phyloP scores from a whole-genome alignment of 2,329 filamentous ascomycete species.

The Metarhizium album region DNA sequence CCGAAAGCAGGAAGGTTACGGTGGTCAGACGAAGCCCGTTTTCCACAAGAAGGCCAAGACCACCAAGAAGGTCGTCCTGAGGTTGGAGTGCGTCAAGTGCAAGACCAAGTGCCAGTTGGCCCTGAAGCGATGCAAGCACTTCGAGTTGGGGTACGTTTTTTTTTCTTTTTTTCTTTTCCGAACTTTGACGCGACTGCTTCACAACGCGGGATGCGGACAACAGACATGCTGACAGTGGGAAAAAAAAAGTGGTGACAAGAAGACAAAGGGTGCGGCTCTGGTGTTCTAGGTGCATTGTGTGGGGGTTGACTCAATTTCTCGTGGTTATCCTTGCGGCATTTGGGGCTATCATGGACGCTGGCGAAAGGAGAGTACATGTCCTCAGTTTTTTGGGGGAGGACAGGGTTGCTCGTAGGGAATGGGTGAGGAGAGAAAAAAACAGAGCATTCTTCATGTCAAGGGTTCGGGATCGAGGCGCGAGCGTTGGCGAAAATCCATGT shows the following conservation, averaged over 20 bases:
- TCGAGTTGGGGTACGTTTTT: constrained; percentile 84
- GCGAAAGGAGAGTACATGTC: constrained; percentile 35
- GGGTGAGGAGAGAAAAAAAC: constrained; percentile 21
- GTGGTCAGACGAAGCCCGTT: constrained; percentile 99
- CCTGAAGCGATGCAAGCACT: constrained; percentile 99
- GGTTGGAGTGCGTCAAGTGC: constrained; percentile 94
- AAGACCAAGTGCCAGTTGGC: constrained; percentile 97
- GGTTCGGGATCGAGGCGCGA: not conserved
- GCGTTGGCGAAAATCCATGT: not conserved
- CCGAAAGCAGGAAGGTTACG: constrained; percentile 98
- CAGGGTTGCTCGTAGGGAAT: constrained; percentile 36
- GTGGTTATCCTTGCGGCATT: constrained; percentile 33
- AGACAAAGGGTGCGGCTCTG: constrained; percentile 99
- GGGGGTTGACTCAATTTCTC: constrained; percentile 30
- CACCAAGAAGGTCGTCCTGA: constrained; percentile 99
- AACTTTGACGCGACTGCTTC: no score
- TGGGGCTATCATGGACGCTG: constrained; percentile 36
- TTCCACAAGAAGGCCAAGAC: constrained; percentile 99
- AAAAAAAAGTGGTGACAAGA: constrained; percentile 97
- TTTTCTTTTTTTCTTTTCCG: not conserved
- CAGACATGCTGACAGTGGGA: constrained; percentile 10
- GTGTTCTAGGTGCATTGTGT: constrained; percentile 77
- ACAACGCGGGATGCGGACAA: not conserved
- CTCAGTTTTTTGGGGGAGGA: constrained; percentile 28
- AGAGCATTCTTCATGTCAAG: constrained; percentile 11